phyloP scores from a whole-genome alignment of 768 basidiomycete genomes.

The Mycena kentingensis region DNA sequence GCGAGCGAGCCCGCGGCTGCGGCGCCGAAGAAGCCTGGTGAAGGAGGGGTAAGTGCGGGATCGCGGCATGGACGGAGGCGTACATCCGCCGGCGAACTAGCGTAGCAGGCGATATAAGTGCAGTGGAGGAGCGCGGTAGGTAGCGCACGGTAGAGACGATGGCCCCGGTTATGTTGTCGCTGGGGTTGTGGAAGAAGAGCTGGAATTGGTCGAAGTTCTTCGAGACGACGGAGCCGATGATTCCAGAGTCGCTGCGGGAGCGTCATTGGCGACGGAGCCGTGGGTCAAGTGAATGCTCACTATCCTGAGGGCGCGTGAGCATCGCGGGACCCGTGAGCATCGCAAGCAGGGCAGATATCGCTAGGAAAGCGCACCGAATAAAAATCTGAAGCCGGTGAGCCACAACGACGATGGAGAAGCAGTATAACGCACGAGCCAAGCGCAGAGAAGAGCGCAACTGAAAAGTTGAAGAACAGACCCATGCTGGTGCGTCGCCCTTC shows the following conservation, averaged over 20 bases:
- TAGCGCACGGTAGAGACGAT: slow-evolving; percentile 58
- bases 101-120: neutral
- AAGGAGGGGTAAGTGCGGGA: neutral
- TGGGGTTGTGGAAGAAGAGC: slow-evolving; percentile 27
- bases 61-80: neutral
- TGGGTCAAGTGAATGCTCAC: neutral
- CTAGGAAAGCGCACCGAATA: slow-evolving; percentile 14
- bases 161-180: slow-evolving; percentile 45
- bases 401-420: neutral
- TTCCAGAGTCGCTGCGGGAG: slow-evolving; percentile 16
- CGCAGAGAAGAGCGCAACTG: slow-evolving; percentile 19
- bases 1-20: slow-evolving; percentile 47
- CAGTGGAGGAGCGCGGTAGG: slow-evolving; percentile 27
- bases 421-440: slow-evolving; percentile 17
- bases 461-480: slow-evolving; percentile 20
- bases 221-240: slow-evolving; percentile 23
- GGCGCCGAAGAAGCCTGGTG: slow-evolving; percentile 42
- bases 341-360: no score
- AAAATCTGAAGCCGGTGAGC: slow-evolving; percentile 1
- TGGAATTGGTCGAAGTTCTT: slow-evolving; percentile 18
- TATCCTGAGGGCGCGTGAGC: slow-evolving; percentile 9
- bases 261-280: neutral
- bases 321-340: neutral
- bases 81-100: slow-evolving; percentile 23
- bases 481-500: slow-evolving; percentile 8